These are phyloP conservation scores for Eucalyptus regnans DNA, from an alignment of 345 rosid genomes.

Conservation along the genomic window DNA sequence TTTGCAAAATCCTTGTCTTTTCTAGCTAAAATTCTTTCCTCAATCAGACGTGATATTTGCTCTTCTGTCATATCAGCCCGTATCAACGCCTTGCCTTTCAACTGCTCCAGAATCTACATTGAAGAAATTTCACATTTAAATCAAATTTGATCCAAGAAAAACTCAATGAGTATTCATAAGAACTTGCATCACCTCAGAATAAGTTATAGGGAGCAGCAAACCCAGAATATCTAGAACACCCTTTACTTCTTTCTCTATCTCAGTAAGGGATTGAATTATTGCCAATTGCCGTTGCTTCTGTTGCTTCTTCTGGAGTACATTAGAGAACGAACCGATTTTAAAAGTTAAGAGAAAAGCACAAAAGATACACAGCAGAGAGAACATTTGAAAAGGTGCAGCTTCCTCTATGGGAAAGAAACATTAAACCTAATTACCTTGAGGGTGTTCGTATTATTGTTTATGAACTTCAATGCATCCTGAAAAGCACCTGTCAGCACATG, in stretches of 20 bases:
- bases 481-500: conserved; percentile 74
- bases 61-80: conserved; percentile 55
- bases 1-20: conserved; percentile 52
- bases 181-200: conserved; percentile 29
- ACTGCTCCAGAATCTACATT: conserved; percentile 41
- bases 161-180: not conserved
- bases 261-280: conserved; percentile 40
- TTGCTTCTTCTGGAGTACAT: conserved; percentile 52
- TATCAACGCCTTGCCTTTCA: conserved; percentile 52
- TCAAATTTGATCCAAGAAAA: not conserved
- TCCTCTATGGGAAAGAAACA: not conserved
- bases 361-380: not conserved
- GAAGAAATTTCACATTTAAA: not conserved
- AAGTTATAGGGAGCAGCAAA: conserved; percentile 34
- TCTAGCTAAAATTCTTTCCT: conserved; percentile 50
- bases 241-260: conserved; percentile 45
- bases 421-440: conserved; percentile 43
- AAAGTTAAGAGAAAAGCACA: not conserved
- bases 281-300: conserved; percentile 51
- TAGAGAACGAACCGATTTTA: not conserved
- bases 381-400: not conserved
- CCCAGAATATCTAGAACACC: conserved; percentile 57
- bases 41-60: conserved; percentile 30
- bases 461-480: conserved; percentile 67
- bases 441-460: conserved; percentile 44